phyloP scores from a whole-genome alignment of 75 land plant genomes.

The Ceratopteris richardii region DNA sequence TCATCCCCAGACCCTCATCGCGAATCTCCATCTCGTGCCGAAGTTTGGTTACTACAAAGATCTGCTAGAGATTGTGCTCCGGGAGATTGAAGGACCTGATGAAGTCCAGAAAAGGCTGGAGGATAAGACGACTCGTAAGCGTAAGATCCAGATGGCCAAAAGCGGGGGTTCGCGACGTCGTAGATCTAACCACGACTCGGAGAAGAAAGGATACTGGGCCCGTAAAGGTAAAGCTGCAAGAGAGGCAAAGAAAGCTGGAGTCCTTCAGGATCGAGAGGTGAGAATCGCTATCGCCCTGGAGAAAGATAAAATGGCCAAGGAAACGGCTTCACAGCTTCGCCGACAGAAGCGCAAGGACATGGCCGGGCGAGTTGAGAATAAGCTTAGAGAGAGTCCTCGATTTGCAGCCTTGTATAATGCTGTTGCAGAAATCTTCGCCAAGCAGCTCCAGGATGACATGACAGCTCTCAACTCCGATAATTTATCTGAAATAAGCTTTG shows the following conservation, averaged over 20 bases:
- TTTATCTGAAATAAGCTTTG: constrained; percentile 23
- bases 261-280: constrained; percentile 8
- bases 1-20: constrained; percentile 52
- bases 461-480: constrained; percentile 15
- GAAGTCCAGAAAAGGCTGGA: neutral
- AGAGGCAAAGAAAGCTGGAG: neutral
- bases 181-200: neutral
- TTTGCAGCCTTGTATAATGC: constrained; percentile 36
- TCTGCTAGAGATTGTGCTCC: constrained; percentile 50
- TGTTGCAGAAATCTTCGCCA: constrained; percentile 44
- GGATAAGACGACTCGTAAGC: neutral
- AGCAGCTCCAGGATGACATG: constrained; percentile 29
- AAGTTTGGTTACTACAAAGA: constrained; percentile 80
- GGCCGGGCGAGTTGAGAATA: constrained; percentile 30
- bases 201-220: no score
- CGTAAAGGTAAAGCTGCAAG: neutral
- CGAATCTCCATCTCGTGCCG: no score
- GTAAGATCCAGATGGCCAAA: neutral
- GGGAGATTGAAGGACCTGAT: constrained; percentile 35
- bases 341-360: constrained; percentile 18
- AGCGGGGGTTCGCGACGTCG: neutral
- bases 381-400: constrained; percentile 20
- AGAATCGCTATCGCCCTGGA: constrained; percentile 16
- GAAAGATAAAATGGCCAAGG: constrained; percentile 12
- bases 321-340: constrained; percentile 26